Evolutionary conservation across 169 alveolate species (phyloP), one percentile per base, ranked within the genome.

Genomic region (Babesia bigemina): DNA sequence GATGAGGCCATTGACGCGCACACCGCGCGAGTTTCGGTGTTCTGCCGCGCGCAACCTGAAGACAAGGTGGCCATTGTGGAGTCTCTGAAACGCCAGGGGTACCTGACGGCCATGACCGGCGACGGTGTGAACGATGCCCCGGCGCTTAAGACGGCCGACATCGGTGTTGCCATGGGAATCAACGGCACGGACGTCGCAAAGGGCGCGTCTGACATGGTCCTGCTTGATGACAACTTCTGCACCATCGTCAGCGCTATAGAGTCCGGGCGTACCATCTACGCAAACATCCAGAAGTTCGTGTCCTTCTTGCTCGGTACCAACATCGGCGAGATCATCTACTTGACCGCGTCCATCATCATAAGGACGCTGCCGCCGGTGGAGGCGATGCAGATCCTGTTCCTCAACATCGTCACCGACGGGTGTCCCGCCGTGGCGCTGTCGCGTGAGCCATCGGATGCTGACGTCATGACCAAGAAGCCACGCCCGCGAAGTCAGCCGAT

Each of bases 91-190:
- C 92, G 97, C 66, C 95, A 95, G 84, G 95, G 94, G 39, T 86
- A 93, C 62, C 88, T 95, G 57, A 96, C 96, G 4, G 97, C 96
- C 29, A 95, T 94, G 70, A 94, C 97, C n/a, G 97, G 97, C 28
- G 97, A 94, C 79, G 97, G 97, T 47, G 94, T 95, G 11, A 94
- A 94, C 78, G 97, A 94, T 71, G 97, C 97, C 12, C 97, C 97
- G 16, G 97, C 98, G 29, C 86, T 94, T n/a, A 91, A 93, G 78
- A 82, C 87, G 71, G 87, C 85, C 55, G 97, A 96, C 86, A 97
- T 96, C 4, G 99, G 99, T 29, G 94, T 96, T 70, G 96, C 98
- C 52, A 96, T 96, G 99, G 97, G 98, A 45, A 94, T 94, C 42
- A 93, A 96, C 67, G 96, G 98, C 56, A 93, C 98, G 29, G 96